Percentiles rank a stretch among this genome's conserved stretches.
Conservation (phyloP, 2,329 filamentous ascomycete genomes). For the Penicillium sp. region DNA sequence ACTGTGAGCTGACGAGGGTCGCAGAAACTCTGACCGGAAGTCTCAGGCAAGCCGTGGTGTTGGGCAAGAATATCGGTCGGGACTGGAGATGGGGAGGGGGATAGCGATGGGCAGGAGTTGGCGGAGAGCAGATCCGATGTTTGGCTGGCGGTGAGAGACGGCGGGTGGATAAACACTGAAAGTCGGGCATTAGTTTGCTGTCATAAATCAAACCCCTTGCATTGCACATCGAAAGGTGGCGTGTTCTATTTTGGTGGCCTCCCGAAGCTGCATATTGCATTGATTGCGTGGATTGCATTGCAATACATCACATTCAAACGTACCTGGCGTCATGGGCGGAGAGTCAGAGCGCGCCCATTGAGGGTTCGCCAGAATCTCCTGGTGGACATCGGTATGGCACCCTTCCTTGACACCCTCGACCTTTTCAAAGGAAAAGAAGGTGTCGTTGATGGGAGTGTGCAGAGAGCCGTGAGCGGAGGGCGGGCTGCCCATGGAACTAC, state of each 20-base stretch:
- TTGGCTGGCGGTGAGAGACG: slow-evolving; percentile 59
- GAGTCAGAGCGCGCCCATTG: slow-evolving; percentile 75
- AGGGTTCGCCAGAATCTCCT: slow-evolving; percentile 65
- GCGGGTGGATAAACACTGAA: slow-evolving; percentile 61
- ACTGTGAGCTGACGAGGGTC: slow-evolving; percentile 88
- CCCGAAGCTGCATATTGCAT: not conserved
- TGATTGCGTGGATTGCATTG: not conserved
- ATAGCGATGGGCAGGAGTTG: slow-evolving; percentile 72
- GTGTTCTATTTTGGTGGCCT: not conserved
- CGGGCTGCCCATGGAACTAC: slow-evolving; percentile 81
- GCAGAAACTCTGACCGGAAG: slow-evolving; percentile 73
- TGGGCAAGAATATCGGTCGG: slow-evolving; percentile 69
- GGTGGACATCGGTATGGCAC: slow-evolving; percentile 63
- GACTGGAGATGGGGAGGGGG: slow-evolving; percentile 77
- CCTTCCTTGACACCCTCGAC: slow-evolving; percentile 65
- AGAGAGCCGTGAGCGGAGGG: slow-evolving; percentile 68
- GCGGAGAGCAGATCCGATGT: slow-evolving; percentile 67
- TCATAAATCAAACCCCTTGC: not conserved
- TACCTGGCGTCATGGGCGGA: slow-evolving; percentile 87
- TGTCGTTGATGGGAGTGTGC: slow-evolving; percentile 75
- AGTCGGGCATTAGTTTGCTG: slow-evolving; percentile 24
- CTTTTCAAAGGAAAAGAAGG: slow-evolving; percentile 67
- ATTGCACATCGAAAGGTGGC: not conserved
- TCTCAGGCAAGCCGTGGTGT: slow-evolving; percentile 61
- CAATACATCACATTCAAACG: slow-evolving; percentile 38